Evolutionary conservation across 345 rosid species (phyloP), one percentile per base, ranked within the genome.

Genomic region (Carallia brachiata): DNA sequence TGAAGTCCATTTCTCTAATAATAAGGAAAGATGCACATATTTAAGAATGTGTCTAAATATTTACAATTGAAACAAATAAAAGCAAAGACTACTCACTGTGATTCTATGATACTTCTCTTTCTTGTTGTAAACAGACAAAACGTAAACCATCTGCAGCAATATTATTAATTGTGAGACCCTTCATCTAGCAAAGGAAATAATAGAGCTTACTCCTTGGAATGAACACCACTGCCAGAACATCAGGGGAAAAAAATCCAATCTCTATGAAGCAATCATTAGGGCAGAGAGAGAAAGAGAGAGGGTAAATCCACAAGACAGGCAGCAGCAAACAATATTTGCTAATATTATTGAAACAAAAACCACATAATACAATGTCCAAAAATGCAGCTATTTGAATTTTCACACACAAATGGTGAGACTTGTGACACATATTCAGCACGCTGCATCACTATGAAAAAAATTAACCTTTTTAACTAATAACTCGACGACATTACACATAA

Each of bases 131-230:
- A 92, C 84, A 40, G 88, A 96, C 67, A 96, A 81, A 73, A 96
- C 99, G 31, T 96, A 96, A 67, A 96, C 88, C 98, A 89, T 92
- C 99, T 96, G 99, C 80, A 79, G 64, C 52, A 71, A 58, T 32
- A 30, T 23, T 17, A 31, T 30, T 34, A n/a, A 62, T 13, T 37
- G 10, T 63, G 50, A 44, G 50, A 15, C 52, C 17, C 32, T 39
- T 34, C 60, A 15, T 44, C 58, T 28, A 53, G 28, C 18, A 66
- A 59, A 72, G 36, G 50, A 65, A 30, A 9, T 36, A n/a, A 50
- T 3, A 28, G 56, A 44, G 50, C 63, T 37, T 63, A 6, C 8
- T 47, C 16, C 15, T 44, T 3, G 12, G 50, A 13, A 44, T 10
- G 0, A 44, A 2, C 2, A 57, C 6, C 16, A 9, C 13, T 27